Percentiles rank a stretch among this genome's conserved stretches.
Evolutionary conservation across 768 basidiomycete species (phyloP).

Genomic region (Termitomyces sp.): DNA sequence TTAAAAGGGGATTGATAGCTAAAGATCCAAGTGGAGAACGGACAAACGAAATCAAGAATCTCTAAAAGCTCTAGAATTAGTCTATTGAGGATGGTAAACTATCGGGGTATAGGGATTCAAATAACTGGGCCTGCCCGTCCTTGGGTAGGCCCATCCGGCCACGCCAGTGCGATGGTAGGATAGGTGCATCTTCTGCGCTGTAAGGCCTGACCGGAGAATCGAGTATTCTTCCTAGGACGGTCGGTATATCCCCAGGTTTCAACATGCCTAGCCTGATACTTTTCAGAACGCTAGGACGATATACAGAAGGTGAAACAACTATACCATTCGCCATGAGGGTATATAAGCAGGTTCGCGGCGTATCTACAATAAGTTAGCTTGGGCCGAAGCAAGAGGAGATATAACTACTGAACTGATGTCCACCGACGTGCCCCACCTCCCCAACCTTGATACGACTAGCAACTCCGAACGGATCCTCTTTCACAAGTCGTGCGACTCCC

Average conservation of each 20-base stretch:
- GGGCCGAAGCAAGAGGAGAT: neutral
- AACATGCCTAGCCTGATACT: constrained; percentile 59
- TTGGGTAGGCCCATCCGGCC: constrained; percentile 67
- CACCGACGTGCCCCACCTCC: constrained; percentile 78
- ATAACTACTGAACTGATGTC: constrained; percentile 52
- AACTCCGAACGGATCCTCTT: constrained; percentile 21
- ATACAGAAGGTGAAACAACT: constrained; percentile 15
- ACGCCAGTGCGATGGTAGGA: constrained; percentile 55
- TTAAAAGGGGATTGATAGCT: neutral
- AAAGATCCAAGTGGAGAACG: neutral
- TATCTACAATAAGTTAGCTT: constrained; percentile 35
- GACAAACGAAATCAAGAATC: neutral
- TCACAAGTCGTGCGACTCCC: constrained; percentile 42
- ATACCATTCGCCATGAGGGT: constrained; percentile 72
- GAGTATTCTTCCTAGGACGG: constrained; percentile 44
- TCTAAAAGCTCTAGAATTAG: neutral
- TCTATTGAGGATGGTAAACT: neutral
- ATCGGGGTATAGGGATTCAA: constrained; percentile 26
- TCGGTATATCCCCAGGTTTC: constrained; percentile 50
- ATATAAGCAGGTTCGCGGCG: constrained; percentile 67
- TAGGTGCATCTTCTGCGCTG: constrained; percentile 22
- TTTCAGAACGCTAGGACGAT: neutral
- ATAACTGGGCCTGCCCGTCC: constrained; percentile 40
- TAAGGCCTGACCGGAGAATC: constrained; percentile 25
- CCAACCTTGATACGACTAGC: constrained; percentile 42